phyloP scores from a whole-genome alignment of 148 eudicot species.

The Nyssa sinensis region DNA sequence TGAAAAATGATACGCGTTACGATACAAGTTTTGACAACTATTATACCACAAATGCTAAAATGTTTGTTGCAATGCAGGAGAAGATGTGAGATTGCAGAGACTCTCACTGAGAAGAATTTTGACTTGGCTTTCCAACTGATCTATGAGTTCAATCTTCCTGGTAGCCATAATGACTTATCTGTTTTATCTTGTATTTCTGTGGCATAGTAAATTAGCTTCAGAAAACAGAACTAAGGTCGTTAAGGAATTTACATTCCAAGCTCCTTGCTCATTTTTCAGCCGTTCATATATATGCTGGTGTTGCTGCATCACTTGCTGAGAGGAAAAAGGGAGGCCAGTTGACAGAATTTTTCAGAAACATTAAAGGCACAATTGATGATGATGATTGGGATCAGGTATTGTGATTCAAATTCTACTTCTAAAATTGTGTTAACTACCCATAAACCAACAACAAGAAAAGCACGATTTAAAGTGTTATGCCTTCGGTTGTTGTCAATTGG shows the following conservation, averaged over 20 bases:
- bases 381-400: constrained; percentile 97
- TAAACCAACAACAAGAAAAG: constrained; percentile 1
- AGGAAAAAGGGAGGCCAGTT: constrained; percentile 87
- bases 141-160: constrained; percentile 81
- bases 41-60: background rate
- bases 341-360: constrained; percentile 86
- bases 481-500: background rate
- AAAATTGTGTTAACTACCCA: background rate
- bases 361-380: constrained; percentile 87
- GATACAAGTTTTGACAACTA: too few species aligned
- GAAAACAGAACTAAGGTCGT: background rate
- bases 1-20: too few species aligned
- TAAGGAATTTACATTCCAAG: constrained; percentile 16
- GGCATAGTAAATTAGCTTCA: background rate
- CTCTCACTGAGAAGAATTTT: constrained; percentile 89
- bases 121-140: constrained; percentile 91
- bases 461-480: background rate
- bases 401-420: background rate
- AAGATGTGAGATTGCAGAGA: constrained; percentile 89
- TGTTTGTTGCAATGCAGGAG: constrained; percentile 56
- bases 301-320: constrained; percentile 98
- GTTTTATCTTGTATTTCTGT: background rate
- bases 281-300: constrained; percentile 98
- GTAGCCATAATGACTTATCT: constrained; percentile 31
- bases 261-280: constrained; percentile 44